phyloP scores from a whole-genome alignment of 1,284 basidiomycete genomes.

The Ceratobasidium sp. region DNA sequence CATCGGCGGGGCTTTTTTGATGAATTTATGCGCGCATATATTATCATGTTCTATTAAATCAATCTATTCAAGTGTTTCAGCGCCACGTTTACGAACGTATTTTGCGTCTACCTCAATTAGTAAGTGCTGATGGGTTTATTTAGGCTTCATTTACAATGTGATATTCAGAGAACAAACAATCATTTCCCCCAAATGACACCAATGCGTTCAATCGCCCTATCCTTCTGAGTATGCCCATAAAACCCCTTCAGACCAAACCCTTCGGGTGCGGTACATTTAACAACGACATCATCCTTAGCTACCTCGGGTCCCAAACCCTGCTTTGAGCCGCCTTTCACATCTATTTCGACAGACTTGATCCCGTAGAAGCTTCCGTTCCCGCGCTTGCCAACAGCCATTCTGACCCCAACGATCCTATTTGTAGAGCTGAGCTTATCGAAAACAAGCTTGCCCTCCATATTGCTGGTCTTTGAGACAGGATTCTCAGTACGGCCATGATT shows the following conservation, averaged over 20 bases:
- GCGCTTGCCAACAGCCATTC: neutral
- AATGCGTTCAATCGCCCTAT: neutral
- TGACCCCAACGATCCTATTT: neutral
- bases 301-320: neutral
- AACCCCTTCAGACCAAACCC: constrained; percentile 20
- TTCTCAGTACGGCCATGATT: neutral
- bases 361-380: neutral
- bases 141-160: neutral
- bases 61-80: too few relatives aligned
- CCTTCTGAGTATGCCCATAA: neutral
- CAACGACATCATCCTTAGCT: neutral
- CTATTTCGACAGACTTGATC: constrained; percentile 1
- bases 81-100: too few relatives aligned
- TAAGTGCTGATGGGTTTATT: neutral
- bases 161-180: neutral
- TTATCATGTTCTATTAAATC: too few relatives aligned
- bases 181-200: constrained; percentile 24
- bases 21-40: too few relatives aligned
- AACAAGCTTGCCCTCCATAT: neutral
- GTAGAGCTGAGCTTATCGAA: neutral
- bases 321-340: neutral
- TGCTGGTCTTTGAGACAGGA: neutral
- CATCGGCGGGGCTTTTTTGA: too few relatives aligned
- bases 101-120: too few relatives aligned
- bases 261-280: neutral